Base-by-base conservation (phyloP, 495 filamentous ascomycete genomes). In the Lasiosphaeris hirsuta region DNA sequence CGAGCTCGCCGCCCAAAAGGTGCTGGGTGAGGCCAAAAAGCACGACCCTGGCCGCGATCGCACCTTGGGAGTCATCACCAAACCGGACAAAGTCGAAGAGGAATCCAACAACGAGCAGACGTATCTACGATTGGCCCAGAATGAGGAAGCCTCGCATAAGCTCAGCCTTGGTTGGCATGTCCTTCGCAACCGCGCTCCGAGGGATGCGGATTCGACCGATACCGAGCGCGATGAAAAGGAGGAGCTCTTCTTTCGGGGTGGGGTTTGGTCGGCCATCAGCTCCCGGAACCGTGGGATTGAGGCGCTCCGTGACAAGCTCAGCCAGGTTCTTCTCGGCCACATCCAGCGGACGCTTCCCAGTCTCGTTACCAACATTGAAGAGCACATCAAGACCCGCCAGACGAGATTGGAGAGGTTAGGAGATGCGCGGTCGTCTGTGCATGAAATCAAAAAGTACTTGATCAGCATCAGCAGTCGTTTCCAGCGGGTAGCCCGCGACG, bases 41-140 rank as follows among this genome's bases (percentile, higher is more conserved):
- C 61, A 75, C 30, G 84, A 86, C 56, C 65, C 65, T 0, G 57
- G 73, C 3, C 69, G 77, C 0, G 57, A 69, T 2, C 78, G 83
- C 4, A 87, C 84, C 0, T 57, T 87, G 1, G 83, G 83, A 3
- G 73, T 86, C 56, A 81, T 86, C 62, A 69, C 63, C n/a, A 66
- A 68, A 46, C 59, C 61, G 1, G 66, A 69, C 38, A 46, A 62
- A 42, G 49, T 55, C 11, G 51, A 46, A 0, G 13, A 11, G 1
- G 63, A 46, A 11, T 9, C 10, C 2, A 5, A 30, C 2, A 33
- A 9, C 35, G 11, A 30, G 5, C 23, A 30, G 5, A 30, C 5
- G 23, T 30, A 30, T 30, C 23, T 2, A 5, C 23, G n/a, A n/a
- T 5, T 30, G 23, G 23, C 5, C 23, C 23, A 5, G 23, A 30